phyloP scores from a whole-genome alignment of 148 eudicot species.

The Cornus controversa region DNA sequence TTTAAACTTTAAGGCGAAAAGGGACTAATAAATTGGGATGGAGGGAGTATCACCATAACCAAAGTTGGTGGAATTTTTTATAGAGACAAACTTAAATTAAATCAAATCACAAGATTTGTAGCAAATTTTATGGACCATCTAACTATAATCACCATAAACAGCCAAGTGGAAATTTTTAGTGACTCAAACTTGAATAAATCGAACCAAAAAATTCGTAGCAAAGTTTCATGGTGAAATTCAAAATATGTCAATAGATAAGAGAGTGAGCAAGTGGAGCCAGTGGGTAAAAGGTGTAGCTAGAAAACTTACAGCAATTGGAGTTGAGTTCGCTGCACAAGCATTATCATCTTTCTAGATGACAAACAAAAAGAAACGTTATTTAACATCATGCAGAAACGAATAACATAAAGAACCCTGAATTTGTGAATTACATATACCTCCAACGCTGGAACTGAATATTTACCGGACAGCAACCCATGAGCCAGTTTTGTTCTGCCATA shows the following conservation, averaged over 20 bases:
- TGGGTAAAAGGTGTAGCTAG: constrained; percentile 8
- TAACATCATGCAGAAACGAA: constrained; percentile 3
- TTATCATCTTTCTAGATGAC: constrained; percentile 31
- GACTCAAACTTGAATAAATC: neutral
- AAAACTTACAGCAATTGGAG: constrained; percentile 31
- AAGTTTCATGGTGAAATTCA: neutral
- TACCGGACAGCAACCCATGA: constrained; percentile 92
- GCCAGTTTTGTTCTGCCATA: constrained; percentile 73
- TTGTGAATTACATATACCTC: constrained; percentile 49
- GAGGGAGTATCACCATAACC: neutral
- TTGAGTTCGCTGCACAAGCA: constrained; percentile 27
- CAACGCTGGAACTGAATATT: constrained; percentile 66
- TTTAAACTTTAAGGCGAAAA: too few relatives aligned
- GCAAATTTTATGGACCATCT: neutral
- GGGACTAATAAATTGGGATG: neutral
- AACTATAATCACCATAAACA: neutral
- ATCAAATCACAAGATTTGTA: too few relatives aligned
- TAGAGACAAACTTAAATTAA: too few relatives aligned
- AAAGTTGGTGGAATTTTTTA: too few relatives aligned
- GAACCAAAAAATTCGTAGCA: neutral
- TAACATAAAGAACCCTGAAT: neutral
- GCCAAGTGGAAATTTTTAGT: neutral
- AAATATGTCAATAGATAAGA: neutral
- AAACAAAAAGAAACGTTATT: neutral
- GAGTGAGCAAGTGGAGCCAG: neutral